Base-by-base conservation (phyloP, 2,329 filamentous ascomycete species). In the Beauveria varroae region DNA sequence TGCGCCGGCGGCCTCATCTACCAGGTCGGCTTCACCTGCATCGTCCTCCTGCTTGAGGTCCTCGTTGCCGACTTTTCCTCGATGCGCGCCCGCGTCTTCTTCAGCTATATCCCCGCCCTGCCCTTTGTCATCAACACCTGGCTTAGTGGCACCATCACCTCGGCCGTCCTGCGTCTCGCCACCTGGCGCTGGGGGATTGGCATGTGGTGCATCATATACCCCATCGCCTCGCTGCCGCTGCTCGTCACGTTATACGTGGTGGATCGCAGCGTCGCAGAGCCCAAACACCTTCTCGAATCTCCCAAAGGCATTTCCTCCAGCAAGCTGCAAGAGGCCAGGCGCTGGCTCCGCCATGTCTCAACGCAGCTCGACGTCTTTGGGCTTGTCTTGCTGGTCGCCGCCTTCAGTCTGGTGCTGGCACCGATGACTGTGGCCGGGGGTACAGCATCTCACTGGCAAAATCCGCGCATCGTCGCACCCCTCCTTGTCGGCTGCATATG, bases 101-200 rank as follows among this genome's bases (percentile, higher is more conserved):
- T 85, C 74, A 85, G 81, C 22, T 87, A 85, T 59, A 74, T 88
- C n/a, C 84, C 84, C 0, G 81, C 81, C 0, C 68, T 79, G 3
- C 84, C 84, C 0, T 86, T 85, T 66, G 68, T 86, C 50, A 75
- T 85, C 69, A 87, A 87, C 67, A 84, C 84, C 0, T 88, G 85
- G 85, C 77, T 87, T 16, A 82, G 81, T 63, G 85, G 85, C 22
- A 79, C 83, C 63, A 72, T 88, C 55, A 79, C 81, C 0, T 68
- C 71, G 0, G 76, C 80, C 0, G 81, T 86, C 0, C 67, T 86
- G 22, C 66, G 61, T 0, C 69, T 68, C 2, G 81, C 81, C 0
- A 79, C 75, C 1, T 88, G 85, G 85, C 72, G 78, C 62, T 87
- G 84, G 83, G 85, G 85, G 16, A 77, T 85, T 26, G 85, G 84